Base-by-base conservation (phyloP, 208 protist species). In the Spironucleus salmonicida region DNA sequence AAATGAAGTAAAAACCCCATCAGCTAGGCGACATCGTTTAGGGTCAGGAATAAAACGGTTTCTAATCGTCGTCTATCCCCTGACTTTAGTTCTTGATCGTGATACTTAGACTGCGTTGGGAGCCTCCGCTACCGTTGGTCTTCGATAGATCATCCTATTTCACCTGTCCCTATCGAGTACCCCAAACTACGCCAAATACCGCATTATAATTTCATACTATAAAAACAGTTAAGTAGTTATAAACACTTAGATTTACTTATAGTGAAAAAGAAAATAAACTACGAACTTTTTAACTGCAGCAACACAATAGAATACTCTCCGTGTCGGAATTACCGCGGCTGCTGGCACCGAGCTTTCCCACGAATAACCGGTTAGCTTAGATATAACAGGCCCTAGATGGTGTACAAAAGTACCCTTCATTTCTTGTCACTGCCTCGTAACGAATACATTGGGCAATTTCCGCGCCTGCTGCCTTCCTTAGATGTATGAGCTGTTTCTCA, bases 21-120 rank as follows among this genome's bases (percentile, higher is more conserved):
- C 82, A 81, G 78, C 81, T 85, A 75, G 86, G 85, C 77, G 83
- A 81, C 79, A 88, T 88, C 45, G 86, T 88, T 88, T 88, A 88
- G 82, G 81, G 86, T 87, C 85, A 83, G 79, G 81, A 88, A 83
- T 88, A 88, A 80, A 78, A 85, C 85, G 84, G 85, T 88, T 82
- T 87, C 86, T 88, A 76, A 88, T 88, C 85, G 74, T 86, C 85
- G 87, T 88, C 76, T 83, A 88, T 88, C 82, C 85, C 83, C 85
- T 84, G 83, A 86, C 86, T 88, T 85, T 88, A 84, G 85, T 88
- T 84, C 86, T 88, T 88, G 85, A 88, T 86, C 75, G 83, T 85
- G 80, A 82, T n/a, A 85, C 82, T 87, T 85, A 74, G 82, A 85
- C 61, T 80, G 85, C 85, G 86, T 74, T 78, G 82, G 84, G 87